A percentile compares a stretch with the other conserved stretches of the same genome.
Evolutionary conservation across 441 rosid species (phyloP).

Genomic region (Eutrema salsugineum): DNA sequence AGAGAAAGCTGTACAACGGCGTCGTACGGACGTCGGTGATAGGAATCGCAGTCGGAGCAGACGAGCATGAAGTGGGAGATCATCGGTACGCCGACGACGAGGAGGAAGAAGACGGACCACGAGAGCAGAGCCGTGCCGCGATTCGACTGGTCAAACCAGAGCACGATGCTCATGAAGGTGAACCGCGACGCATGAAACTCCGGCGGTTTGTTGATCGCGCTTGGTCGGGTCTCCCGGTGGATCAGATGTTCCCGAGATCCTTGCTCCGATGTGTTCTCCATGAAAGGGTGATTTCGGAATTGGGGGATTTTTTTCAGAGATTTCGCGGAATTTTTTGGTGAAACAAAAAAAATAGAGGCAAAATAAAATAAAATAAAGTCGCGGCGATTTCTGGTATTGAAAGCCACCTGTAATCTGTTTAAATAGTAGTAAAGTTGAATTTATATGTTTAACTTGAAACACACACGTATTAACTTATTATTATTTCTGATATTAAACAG

Average conservation of each 20-base stretch:
- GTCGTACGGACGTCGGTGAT: conserved; percentile 77
- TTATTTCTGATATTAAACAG: conserved; percentile 1
- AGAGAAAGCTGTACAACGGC: conserved; percentile 66
- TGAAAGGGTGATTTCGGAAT: conserved; percentile 2
- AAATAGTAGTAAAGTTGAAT: not conserved
- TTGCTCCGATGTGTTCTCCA: conserved; percentile 26
- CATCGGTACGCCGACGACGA: conserved; percentile 58
- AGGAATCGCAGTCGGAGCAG: conserved; percentile 61
- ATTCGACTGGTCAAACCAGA: conserved; percentile 59
- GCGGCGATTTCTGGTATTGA: conserved; percentile 10
- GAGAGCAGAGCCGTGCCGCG: conserved; percentile 49
- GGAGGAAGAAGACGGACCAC: conserved; percentile 66
- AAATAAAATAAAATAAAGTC: not conserved
- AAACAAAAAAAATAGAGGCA: not conserved
- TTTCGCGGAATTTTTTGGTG: conserved; percentile 5
- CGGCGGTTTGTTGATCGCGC: conserved; percentile 13
- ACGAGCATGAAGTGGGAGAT: conserved; percentile 65
- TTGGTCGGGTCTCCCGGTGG: not conserved
- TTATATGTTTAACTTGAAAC: not conserved
- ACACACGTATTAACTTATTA: not conserved
- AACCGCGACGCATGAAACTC: conserved; percentile 17
- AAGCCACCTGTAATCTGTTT: conserved; percentile 13
- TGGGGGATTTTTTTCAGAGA: not conserved
- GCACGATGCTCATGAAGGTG: conserved; percentile 25
- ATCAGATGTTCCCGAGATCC: conserved; percentile 27